Conservation (phyloP, 2,329 filamentous ascomycete genomes). For the Fusarium kyushuense region DNA sequence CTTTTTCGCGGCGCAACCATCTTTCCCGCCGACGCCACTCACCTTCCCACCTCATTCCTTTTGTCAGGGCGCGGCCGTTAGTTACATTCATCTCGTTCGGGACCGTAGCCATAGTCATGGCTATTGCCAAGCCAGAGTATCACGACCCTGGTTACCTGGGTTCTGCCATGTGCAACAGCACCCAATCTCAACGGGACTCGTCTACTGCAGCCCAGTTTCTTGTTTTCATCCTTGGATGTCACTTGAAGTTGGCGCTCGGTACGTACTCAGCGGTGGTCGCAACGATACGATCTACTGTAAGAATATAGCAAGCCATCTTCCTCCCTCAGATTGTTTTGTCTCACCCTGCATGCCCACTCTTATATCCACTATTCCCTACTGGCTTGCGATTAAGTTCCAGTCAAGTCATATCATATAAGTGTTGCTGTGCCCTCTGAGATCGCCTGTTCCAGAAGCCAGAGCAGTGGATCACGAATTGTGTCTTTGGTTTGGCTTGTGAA, state of each 20-base stretch:
- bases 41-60: constrained; percentile 45
- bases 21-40: constrained; percentile 44
- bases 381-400: constrained; percentile 39
- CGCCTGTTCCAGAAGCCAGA: constrained; percentile 5
- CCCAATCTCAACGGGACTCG: constrained; percentile 19
- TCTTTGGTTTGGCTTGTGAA: constrained; percentile 29
- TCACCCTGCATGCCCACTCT: constrained; percentile 30
- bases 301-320: constrained; percentile 31
- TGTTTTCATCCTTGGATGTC: constrained; percentile 27
- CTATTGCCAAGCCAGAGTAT: constrained; percentile 20
- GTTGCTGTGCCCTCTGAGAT: constrained; percentile 26
- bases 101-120: neutral
- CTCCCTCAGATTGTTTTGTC: constrained; percentile 39
- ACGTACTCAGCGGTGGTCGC: constrained; percentile 4
- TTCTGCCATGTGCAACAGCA: constrained; percentile 44
- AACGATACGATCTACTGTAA: constrained; percentile 11
- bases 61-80: constrained; percentile 40
- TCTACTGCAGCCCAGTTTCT: constrained; percentile 33
- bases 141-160: constrained; percentile 34
- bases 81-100: constrained; percentile 33
- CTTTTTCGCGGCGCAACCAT: constrained; percentile 46
- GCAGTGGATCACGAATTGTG: constrained; percentile 28
- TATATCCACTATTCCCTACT: constrained; percentile 33
- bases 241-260: constrained; percentile 13
- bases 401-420: constrained; percentile 37